Base-by-base conservation (phyloP, 2,329 filamentous ascomycete genomes). In the Bipolaris oryzae region DNA sequence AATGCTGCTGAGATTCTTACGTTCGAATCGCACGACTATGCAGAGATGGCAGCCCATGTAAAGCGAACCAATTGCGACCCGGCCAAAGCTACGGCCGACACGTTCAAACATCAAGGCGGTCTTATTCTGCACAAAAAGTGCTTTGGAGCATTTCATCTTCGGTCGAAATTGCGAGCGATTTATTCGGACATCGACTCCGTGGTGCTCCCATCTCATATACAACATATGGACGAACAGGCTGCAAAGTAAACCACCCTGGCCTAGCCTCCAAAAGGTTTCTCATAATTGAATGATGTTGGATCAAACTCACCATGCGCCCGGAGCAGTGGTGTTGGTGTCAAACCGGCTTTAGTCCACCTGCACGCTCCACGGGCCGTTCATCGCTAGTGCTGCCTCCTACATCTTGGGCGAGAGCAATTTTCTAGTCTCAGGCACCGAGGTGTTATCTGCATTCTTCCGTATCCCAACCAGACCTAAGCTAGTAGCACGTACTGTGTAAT, bases 151-250 rank as follows among this genome's bases (percentile, higher is more conserved):
- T 49, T 51, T n/a, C 39, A 57, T 13, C 45, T 57, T 15, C 37
- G 44, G 20, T 44, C 44, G 10, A 57, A 43, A 28, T 33, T 49
- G 18, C 48, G 44, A 37, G 41, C 18, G 18, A 53, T 44, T 16
- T 59, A 42, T n/a, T 48, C 35, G 9, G 45, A 46, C 10, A 50
- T 45, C 51, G 49, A 34, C 15, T 55, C 59, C 13, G 50, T 50
- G 3, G 50, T 55, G n/a, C 42, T 62, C 1, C 20, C 55, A 25
- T 56, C 52, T 31, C 55, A 61, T 20, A 47, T 48, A 16, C 44
- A 44, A 7, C 58, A 63, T 18, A 61, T 61, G 61, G 55, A 56
- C 25, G 51, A 61, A 20, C 61, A 63, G 41, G 58, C 61, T 11
- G 53, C 50, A 18, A 61, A 63, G 23, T 61, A 55, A 49, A 28